Conservation (phyloP, 2,329 filamentous ascomycete genomes). For the Colletotrichum sp. region DNA sequence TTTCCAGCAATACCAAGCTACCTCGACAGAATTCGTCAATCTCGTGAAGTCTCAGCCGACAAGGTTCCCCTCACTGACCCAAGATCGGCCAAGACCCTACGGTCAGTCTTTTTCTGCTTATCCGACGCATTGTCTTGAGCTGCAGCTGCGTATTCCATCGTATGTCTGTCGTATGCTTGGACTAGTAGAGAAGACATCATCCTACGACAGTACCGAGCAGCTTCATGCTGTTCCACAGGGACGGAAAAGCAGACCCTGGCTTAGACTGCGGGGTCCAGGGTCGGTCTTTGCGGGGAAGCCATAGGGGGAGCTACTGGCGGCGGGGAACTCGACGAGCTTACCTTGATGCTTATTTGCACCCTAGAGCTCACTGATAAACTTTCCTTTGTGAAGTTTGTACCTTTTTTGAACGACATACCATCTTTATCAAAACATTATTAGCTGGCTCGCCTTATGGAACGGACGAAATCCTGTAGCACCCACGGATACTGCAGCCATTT, state of each 20-base stretch:
- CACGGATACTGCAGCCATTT: fast-evolving
- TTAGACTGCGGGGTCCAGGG: not conserved
- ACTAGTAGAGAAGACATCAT: not conserved
- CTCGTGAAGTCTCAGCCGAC: not conserved
- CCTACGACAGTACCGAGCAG: not conserved
- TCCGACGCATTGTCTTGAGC: not conserved
- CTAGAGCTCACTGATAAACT: not conserved
- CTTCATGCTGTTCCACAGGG: not conserved
- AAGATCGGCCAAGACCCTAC: conserved; percentile 1
- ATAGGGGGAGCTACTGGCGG: not conserved
- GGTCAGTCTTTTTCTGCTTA: not conserved
- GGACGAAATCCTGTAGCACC: fast-evolving
- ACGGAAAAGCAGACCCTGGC: conserved; percentile 16
- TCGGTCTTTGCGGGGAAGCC: conserved; percentile 5
- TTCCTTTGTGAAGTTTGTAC: not conserved
- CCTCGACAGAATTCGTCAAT: not conserved
- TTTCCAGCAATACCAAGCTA: not conserved
- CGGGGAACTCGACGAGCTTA: not conserved
- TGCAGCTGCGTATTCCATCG: not conserved
- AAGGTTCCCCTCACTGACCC: conserved; percentile 12
- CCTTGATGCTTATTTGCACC: conserved; percentile 1
- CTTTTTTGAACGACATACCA: not conserved
- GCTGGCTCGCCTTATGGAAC: fast-evolving
- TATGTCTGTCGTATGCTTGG: not conserved
- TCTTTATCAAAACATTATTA: fast-evolving